Evolutionary conservation across 2,329 filamentous ascomycete genomes (phyloP).

Genomic region (Diaporthe vexans): DNA sequence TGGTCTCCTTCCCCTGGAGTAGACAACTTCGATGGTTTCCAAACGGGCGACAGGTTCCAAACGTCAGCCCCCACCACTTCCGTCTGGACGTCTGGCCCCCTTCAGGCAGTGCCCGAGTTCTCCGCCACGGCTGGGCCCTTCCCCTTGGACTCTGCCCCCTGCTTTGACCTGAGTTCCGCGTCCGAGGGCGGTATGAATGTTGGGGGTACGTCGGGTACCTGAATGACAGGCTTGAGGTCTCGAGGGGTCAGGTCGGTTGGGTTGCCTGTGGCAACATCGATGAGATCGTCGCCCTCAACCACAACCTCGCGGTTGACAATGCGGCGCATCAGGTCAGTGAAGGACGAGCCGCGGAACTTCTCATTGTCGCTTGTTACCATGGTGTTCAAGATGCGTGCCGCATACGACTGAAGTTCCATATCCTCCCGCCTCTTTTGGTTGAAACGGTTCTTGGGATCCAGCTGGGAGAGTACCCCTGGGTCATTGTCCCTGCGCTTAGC

Average conservation of each 20-base stretch:
- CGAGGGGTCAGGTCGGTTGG: conserved; percentile 28
- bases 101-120: conserved; percentile 7
- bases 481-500: conserved; percentile 45
- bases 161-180: neutral
- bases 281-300: conserved; percentile 78
- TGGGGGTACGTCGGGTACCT: conserved; percentile 23
- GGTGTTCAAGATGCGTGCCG: conserved; percentile 77
- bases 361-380: conserved; percentile 77
- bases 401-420: conserved; percentile 80
- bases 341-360: conserved; percentile 85
- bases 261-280: conserved; percentile 52
- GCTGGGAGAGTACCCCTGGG: conserved; percentile 46
- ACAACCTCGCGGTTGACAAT: conserved; percentile 80
- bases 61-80: conserved; percentile 39
- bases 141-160: conserved; percentile 14
- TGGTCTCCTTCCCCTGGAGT: neutral
- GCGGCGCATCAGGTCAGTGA: conserved; percentile 81
- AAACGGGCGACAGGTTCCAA: conserved; percentile 37
- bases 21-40: conserved; percentile 14
- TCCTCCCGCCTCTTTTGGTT: conserved; percentile 59
- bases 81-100: conserved; percentile 28
- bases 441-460: conserved; percentile 50
- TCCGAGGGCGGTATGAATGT: conserved; percentile 32
- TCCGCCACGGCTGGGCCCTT: conserved; percentile 9
- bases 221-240: conserved; percentile 16